A percentile compares a stretch with the other conserved stretches of the same genome.
Evolutionary conservation across 1,284 basidiomycete species (phyloP).

Genomic region (Wallemia ichthyophaga): DNA sequence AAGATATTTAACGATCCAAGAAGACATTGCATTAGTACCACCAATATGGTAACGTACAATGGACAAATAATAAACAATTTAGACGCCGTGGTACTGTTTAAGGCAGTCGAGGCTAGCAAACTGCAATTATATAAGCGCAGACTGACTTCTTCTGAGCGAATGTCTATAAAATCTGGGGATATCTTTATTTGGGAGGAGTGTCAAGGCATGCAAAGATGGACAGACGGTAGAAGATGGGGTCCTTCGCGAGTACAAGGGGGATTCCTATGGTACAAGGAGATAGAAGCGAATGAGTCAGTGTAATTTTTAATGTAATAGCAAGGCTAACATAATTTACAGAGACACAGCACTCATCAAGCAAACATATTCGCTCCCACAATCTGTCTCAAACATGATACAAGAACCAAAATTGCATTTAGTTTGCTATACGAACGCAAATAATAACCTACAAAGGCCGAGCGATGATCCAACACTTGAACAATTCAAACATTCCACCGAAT

Average conservation of each 20-base stretch:
- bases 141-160: not conserved
- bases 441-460: not conserved
- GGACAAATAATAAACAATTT: not conserved
- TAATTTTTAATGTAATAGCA: not conserved
- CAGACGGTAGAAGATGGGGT: constrained; percentile 21
- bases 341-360: not conserved
- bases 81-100: not conserved
- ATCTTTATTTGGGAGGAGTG: not conserved
- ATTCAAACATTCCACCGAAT: not conserved
- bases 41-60: not conserved
- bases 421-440: not conserved
- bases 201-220: constrained; percentile 19
- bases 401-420: not conserved
- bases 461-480: not conserved
- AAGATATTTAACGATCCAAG: no score
- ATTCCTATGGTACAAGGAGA: constrained; percentile 19
- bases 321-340: not conserved
- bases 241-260: constrained; percentile 20
- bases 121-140: not conserved
- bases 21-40: not conserved
- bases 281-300: constrained; percentile 7
- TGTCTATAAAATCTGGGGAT: not conserved
- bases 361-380: not conserved
- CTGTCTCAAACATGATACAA: not conserved
- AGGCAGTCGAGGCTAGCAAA: not conserved